Evolutionary conservation across 345 rosid genomes (phyloP).

Genomic region (Pistacia vera): DNA sequence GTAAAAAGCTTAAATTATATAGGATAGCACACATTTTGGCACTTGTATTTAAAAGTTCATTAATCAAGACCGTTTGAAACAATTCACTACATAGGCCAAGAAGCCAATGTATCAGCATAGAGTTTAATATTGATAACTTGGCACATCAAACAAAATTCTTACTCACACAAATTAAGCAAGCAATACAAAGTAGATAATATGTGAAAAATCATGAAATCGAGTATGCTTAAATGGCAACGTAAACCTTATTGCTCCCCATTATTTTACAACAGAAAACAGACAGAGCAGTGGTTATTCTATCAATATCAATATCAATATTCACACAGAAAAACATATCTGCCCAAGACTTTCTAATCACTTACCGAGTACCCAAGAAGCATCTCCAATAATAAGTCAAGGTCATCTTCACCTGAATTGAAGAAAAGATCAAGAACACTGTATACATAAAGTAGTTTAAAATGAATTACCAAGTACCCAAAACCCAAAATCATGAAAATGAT

Average conservation of each 20-base stretch:
- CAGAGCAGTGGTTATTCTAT: too few species aligned
- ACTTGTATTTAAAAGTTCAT: too few species aligned
- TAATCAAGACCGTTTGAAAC: too few species aligned
- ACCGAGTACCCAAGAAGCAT: slow-evolving; percentile 56
- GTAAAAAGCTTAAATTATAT: too few species aligned
- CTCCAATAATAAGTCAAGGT: slow-evolving; percentile 72
- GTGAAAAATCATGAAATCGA: neutral
- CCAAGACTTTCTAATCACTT: slow-evolving; percentile 24
- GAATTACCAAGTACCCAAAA: too few species aligned
- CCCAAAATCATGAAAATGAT: too few species aligned
- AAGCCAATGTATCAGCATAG: too few species aligned
- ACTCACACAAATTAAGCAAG: neutral
- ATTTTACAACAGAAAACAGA: neutral
- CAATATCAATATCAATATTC: neutral
- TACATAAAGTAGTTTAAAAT: neutral
- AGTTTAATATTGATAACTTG: too few species aligned
- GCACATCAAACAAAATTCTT: too few species aligned
- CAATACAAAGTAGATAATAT: neutral
- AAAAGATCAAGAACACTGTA: slow-evolving; percentile 15
- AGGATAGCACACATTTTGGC: too few species aligned
- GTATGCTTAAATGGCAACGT: neutral
- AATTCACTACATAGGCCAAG: too few species aligned
- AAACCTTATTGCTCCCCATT: neutral
- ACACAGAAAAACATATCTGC: neutral
- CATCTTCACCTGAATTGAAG: slow-evolving; percentile 61